Base-by-base conservation (phyloP, 495 filamentous ascomycete species). In the Aspergillus bridgeri region DNA sequence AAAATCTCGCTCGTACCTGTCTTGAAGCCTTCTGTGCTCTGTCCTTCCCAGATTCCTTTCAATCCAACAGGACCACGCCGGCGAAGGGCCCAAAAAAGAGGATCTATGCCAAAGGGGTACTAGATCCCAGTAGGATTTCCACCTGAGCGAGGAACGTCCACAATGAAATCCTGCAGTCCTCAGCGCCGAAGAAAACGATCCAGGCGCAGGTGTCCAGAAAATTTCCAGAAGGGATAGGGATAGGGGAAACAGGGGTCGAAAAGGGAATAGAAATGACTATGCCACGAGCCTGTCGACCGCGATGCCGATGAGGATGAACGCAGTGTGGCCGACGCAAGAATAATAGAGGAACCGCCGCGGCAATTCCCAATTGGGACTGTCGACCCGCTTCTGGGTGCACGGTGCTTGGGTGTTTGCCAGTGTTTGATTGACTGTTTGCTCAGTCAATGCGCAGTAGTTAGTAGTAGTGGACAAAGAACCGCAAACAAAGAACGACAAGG, bases 171-270 rank as follows among this genome's bases (percentile, higher is more conserved):
- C 20, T 8, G 25, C 25, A 27, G 25, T 15, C 33, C 13, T 38
- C 33, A 38, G 17, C 33, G 9, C 46, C 44, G 27, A n/a, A 38
- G 53, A 56, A 53, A 33, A 46, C 5, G 33, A 51, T 20, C 23
- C 21, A 4, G 27, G 21, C 6, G 50, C 22, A 62, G 54, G 48
- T 25, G 6, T 61, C 46, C 56, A 46, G 54, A 53, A 60, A 53
- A 48, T 53, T 65, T 62, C 63, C 54, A 65, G 62, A 59, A 65
- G 54, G 25, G 49, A 54, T 24, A 65, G 54, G 25, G 49, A 54
- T 24, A 48, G 38, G 45, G 44, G 38, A 45, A 44, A 23, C n/a
- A n/a, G 18, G 23, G 25, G 47, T 43, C 52, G 8, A 51, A 23
- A 20, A 17, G 18, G 18, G 23, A 21, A 42, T 43, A 48, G 8